A percentile compares a stretch with the other conserved stretches of the same genome.
These are phyloP conservation scores for Euphorbia schlechtendalii DNA, from an alignment of 441 rosid species.

Conservation along the genomic window DNA sequence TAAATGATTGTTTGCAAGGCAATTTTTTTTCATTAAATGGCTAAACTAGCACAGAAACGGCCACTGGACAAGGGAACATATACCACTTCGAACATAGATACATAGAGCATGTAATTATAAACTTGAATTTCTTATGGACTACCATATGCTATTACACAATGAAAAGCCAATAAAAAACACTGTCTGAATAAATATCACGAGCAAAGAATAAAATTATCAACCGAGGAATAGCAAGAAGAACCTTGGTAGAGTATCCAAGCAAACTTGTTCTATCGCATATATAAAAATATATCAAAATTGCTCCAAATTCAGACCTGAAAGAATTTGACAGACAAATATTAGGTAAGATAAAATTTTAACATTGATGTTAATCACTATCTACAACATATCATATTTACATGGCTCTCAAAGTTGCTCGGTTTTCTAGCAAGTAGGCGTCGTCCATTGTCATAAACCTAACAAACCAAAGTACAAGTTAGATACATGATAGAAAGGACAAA, in stretches of 20 bases:
- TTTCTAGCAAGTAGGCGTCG: constrained; percentile 84
- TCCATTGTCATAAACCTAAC: constrained; percentile 87
- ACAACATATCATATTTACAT: constrained; percentile 45
- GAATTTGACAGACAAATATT: constrained; percentile 16
- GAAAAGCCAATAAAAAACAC: constrained; percentile 4
- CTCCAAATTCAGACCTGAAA: constrained; percentile 87
- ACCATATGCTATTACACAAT: background rate
- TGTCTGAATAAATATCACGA: constrained; percentile 10
- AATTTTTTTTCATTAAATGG: background rate
- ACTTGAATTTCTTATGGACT: background rate
- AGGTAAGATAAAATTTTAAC: constrained; percentile 6
- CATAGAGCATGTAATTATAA: background rate
- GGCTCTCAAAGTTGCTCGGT: constrained; percentile 77
- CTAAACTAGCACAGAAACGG: background rate
- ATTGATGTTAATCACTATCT: background rate
- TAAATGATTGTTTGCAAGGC: background rate
- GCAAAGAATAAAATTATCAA: constrained; percentile 3
- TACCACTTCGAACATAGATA: background rate
- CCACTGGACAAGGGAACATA: background rate
- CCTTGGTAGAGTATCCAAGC: constrained; percentile 82
- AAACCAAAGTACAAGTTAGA: constrained; percentile 18
- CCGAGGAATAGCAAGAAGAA: constrained; percentile 20
- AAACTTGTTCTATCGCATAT: constrained; percentile 71
- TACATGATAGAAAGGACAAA: constrained; percentile 8
- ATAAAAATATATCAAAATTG: constrained; percentile 62